Evolutionary conservation across 2,329 filamentous ascomycete genomes (phyloP).

Genomic region (Epichloe uncinata): DNA sequence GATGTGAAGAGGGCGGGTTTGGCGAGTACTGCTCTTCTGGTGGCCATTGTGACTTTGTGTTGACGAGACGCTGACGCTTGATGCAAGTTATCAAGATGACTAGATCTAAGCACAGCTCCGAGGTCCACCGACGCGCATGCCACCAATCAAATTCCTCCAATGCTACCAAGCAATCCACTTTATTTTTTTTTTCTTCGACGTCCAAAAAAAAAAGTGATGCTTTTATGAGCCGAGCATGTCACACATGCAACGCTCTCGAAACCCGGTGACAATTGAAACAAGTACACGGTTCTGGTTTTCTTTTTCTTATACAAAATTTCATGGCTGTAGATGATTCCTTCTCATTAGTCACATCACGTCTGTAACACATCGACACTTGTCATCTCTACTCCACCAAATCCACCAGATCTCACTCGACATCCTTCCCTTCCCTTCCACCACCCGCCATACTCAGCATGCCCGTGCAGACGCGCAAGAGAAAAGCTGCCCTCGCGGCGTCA

Average conservation of each 20-base stretch:
- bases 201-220: too few species aligned
- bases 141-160: background rate
- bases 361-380: too few species aligned
- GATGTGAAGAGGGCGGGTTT: background rate
- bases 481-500: slow-evolving; percentile 12
- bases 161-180: background rate
- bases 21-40: background rate
- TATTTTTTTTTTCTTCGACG: background rate
- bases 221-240: too few species aligned
- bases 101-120: background rate
- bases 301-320: background rate
- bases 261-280: background rate
- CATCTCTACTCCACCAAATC: too few species aligned
- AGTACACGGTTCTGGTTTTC: background rate
- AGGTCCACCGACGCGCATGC: background rate
- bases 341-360: too few species aligned
- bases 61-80: background rate
- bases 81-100: background rate
- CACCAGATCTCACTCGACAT: too few species aligned
- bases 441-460: slow-evolving; percentile 5
- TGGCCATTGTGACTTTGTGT: background rate
- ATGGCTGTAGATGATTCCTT: too few species aligned
- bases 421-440: too few species aligned
- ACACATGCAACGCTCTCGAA: too few species aligned
- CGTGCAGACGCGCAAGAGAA: slow-evolving; percentile 17